Evolutionary conservation across 371 early-diverging fungal genomes (phyloP), one percentile per base, ranked within the genome.

Genomic region (Mortierella polycephala): DNA sequence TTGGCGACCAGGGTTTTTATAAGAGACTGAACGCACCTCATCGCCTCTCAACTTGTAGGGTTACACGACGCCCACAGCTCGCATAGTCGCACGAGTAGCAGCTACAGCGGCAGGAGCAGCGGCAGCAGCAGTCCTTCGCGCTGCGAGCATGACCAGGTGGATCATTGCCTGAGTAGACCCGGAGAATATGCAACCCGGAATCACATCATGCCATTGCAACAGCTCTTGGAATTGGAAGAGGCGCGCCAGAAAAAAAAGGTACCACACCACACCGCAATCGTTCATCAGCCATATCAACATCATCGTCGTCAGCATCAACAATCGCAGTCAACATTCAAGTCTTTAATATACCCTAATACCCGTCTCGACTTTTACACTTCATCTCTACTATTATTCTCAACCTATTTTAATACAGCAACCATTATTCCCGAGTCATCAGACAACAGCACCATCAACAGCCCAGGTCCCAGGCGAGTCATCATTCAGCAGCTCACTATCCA

Each of bases 151-250:
- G 14, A 37, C 41, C 47, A 53, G 37, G 66, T 70, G 53, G 68
- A 67, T 62, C 68, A 57, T 37, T 63, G 67, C 60, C 53, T 71
- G 57, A 60, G 67, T 21, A 67, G 60, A 23, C 77, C 77, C 12
- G 77, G 77, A 7, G 68, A 64, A 30, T 76, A 76, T 39, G 71
- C 77, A 12, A 64, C 71, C 20, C 77, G 71, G 42, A 71, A 76
- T 44, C 77, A 71, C 30, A 76, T 76, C 46, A 45, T 71, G 68
- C 77, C 77, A 20, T 51, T 76, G 49, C 60, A 76, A 23, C 45
- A 64, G 44, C 42, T 76, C 46, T 21, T 76, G n/a, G 65, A 67
- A 18, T 23, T 67, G 39, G 57, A 67, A 40, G 77, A 71, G 53
- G 68, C 64, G 50, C 64, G 67, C 45, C 49, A n/a, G 21, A 47